These are phyloP conservation scores for Ceratocystis albifundus DNA, from an alignment of 2,329 filamentous ascomycete species.

Conservation along the genomic window DNA sequence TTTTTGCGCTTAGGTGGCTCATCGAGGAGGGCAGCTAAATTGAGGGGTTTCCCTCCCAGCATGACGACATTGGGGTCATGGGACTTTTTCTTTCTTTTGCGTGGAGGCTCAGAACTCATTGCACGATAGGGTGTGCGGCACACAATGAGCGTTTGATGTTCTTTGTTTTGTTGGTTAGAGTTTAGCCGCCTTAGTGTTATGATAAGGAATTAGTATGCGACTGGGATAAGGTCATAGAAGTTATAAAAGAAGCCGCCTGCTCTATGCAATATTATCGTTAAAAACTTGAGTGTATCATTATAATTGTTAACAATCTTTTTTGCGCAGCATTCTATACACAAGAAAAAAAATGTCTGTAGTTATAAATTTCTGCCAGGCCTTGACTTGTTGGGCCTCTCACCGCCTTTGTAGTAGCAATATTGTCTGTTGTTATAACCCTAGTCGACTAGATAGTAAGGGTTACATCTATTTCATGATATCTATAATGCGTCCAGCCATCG, in stretches of 20 bases:
- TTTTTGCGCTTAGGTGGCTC: constrained; percentile 27
- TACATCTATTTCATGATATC: neutral
- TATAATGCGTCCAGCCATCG: neutral
- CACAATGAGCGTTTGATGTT: neutral
- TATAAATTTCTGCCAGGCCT: constrained; percentile 5
- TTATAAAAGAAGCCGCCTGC: neutral
- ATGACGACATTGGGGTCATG: constrained; percentile 33
- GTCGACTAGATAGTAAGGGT: neutral
- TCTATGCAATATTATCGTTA: neutral
- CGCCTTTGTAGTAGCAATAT: neutral
- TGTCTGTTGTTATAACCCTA: neutral
- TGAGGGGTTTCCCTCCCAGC: constrained; percentile 40
- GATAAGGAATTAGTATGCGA: neutral
- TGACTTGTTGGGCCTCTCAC: neutral
- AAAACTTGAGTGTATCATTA: neutral
- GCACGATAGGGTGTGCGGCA: neutral
- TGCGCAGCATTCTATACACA: neutral
- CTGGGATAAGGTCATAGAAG: neutral
- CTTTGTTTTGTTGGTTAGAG: neutral
- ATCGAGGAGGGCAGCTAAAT: constrained; percentile 39
- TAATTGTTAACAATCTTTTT: neutral
- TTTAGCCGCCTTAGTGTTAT: neutral
- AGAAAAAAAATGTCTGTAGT: constrained; percentile 11
- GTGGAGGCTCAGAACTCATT: constrained; percentile 25
- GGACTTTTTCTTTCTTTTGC: constrained; percentile 33